Conservation (phyloP, 805 yeast genomes). For the Yamadazyma endophytica region DNA sequence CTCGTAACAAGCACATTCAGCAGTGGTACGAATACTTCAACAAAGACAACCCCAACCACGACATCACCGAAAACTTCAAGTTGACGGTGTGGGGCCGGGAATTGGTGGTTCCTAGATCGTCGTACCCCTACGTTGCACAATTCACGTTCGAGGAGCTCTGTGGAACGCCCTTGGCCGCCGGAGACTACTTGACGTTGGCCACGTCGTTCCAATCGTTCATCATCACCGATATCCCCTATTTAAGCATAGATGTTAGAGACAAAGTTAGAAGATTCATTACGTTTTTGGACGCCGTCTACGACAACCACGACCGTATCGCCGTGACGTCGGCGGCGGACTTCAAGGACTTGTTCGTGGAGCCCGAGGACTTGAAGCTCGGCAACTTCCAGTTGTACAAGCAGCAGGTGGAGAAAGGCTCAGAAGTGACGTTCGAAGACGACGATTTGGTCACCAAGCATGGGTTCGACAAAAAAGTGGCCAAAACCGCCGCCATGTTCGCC, state of each 20-base stretch:
- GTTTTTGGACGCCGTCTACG: conserved; percentile 93
- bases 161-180: conserved; percentile 86
- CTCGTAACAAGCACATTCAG: conserved; percentile 58
- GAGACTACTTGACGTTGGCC: conserved; percentile 87
- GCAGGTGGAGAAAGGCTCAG: conserved; percentile 32
- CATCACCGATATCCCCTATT: conserved; percentile 88
- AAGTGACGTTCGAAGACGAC: conserved; percentile 46
- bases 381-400: conserved; percentile 40
- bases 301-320: conserved; percentile 81
- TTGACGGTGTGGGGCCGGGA: conserved; percentile 86
- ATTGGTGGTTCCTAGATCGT: conserved; percentile 67
- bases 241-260: conserved; percentile 76
- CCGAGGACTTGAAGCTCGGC: conserved; percentile 53
- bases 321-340: conserved; percentile 88
- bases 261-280: conserved; percentile 89
- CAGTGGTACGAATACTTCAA: conserved; percentile 80
- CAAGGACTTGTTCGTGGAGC: conserved; percentile 80
- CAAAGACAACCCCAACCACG: conserved; percentile 43
- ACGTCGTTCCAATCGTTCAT: conserved; percentile 70
- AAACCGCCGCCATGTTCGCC: conserved; percentile 72
- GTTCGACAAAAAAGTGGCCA: conserved; percentile 66
- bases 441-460: conserved; percentile 73
- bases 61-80: conserved; percentile 16
- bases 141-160: conserved; percentile 85
- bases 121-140: conserved; percentile 81